Evolutionary conservation across 495 filamentous ascomycete genomes (phyloP).

Genomic region (Aspergillus bertholletiae): DNA sequence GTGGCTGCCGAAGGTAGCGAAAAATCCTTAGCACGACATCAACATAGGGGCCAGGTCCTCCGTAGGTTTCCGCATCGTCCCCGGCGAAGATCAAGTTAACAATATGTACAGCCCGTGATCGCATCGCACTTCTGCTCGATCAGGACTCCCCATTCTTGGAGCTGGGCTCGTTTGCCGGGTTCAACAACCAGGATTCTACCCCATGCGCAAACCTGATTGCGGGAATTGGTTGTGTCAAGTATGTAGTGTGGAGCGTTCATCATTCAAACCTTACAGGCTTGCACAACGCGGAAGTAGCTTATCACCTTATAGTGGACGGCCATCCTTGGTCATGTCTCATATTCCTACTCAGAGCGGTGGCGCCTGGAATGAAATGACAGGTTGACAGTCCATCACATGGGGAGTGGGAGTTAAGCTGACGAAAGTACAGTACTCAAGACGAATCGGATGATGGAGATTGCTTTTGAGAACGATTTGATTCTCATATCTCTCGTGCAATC

Average conservation of each 20-base stretch:
- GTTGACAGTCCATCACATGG: too few relatives aligned
- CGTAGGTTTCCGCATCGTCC: too few relatives aligned
- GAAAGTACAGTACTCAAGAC: too few relatives aligned
- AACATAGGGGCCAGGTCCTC: conserved; percentile 15
- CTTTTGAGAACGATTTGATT: too few relatives aligned
- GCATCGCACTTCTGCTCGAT: conserved; percentile 20
- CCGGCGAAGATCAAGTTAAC: too few relatives aligned
- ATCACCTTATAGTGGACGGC: conserved; percentile 10
- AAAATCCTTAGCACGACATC: conserved; percentile 17
- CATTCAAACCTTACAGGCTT: too few relatives aligned
- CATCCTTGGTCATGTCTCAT: conserved; percentile 25
- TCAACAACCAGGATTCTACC: conserved; percentile 18
- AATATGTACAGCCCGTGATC: conserved; percentile 22
- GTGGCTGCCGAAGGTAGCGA: conserved; percentile 19
- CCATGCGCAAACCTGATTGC: conserved; percentile 23
- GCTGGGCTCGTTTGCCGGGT: conserved; percentile 21
- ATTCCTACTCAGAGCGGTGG: conserved; percentile 24
- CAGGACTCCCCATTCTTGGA: conserved; percentile 24
- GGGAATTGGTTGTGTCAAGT: conserved; percentile 22
- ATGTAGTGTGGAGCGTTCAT: too few relatives aligned
- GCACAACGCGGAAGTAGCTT: too few relatives aligned
- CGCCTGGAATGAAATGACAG: conserved; percentile 29
- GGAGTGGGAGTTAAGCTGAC: too few relatives aligned
- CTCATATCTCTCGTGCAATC: too few relatives aligned
- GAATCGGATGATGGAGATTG: too few relatives aligned